Base-by-base conservation (phyloP, 2,329 filamentous ascomycete genomes). In the Colletotrichum australisinense region DNA sequence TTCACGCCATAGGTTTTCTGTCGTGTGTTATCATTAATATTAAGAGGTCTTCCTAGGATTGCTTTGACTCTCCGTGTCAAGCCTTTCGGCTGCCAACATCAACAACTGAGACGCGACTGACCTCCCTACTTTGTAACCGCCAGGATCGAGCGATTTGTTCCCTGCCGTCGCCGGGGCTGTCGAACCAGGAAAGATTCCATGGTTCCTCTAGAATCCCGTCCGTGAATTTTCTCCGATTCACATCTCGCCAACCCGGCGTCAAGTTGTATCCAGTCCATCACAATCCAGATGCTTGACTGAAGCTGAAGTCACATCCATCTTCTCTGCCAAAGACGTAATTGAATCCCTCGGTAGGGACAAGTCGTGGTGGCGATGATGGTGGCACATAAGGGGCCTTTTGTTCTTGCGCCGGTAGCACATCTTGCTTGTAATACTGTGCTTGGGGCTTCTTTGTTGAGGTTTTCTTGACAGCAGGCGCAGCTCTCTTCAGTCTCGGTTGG, bases 361-460 rank as follows among this genome's bases (percentile, higher is more conserved):
- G n/a, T 22, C 22, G 19, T 22, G 42, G 19, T 3, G 7, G 42
- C 8, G 42, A 49, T 9, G 19, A 49, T 49, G 42, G 42, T 11
- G 42, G 9, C 8, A 19, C 19, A 8, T 11, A 22, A 22, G 19
- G 19, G 8, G 42, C 19, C 4, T 8, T 49, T 5, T 9, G 42
- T n/a, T 49, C 19, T 9, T n/a, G 42, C 9, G 19, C 19, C 8
- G 42, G 4, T 22, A 19, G 42, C 42, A 49, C 19, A 9, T 22
- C 42, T 49, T 22, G 42, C 19, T 22, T n/a, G 16, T 4, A 22
- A 19, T 8, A 11, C 19, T 22, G 42, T 49, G 30, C 11, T n/a
- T 42, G 42, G 5, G 35, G 5, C 19, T 35, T 64, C 56, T 73
- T 75, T 26, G 38, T 70, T 38, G 30, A 28, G 5, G 49, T 14